These are phyloP conservation scores for Dendrobium huoshanense DNA, from an alignment of 106 monocot genomes.

Conservation along the genomic window DNA sequence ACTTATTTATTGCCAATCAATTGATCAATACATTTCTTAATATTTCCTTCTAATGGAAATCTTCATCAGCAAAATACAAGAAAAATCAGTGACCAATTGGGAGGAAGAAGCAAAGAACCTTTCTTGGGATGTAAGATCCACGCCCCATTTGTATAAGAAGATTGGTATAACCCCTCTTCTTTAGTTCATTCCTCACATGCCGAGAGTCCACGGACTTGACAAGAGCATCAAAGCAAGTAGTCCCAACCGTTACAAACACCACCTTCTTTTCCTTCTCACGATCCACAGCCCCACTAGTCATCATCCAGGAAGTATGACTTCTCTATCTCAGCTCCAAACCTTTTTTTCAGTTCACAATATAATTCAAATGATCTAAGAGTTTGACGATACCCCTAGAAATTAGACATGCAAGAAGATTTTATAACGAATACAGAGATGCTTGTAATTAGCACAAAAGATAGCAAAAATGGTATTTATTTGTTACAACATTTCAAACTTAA, in stretches of 20 bases:
- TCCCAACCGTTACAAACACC: constrained; percentile 95
- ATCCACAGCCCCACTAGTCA: background rate
- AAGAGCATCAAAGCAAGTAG: constrained; percentile 80
- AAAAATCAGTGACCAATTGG: background rate
- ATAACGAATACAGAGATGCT: background rate
- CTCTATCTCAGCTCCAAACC: background rate
- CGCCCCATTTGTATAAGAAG: constrained; percentile 91
- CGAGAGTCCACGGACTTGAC: constrained; percentile 54
- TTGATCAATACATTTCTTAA: no score
- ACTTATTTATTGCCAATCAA: no score
- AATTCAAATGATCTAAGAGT: background rate
- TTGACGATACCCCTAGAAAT: background rate
- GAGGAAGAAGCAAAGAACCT: constrained; percentile 28
- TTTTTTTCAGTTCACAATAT: background rate
- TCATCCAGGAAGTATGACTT: background rate
- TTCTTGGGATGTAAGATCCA: constrained; percentile 64
- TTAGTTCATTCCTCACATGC: constrained; percentile 52
- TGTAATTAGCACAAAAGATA: no score
- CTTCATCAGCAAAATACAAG: background rate
- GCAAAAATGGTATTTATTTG: no score
- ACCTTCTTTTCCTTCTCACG: constrained; percentile 13
- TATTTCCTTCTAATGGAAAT: no score
- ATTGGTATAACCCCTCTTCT: constrained; percentile 53
- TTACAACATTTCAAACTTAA: no score
- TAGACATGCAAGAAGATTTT: background rate